Evolutionary conservation across 225 moss, liverwort and hornwort genomes (phyloP).

Genomic region (Sphagnum contortum): DNA sequence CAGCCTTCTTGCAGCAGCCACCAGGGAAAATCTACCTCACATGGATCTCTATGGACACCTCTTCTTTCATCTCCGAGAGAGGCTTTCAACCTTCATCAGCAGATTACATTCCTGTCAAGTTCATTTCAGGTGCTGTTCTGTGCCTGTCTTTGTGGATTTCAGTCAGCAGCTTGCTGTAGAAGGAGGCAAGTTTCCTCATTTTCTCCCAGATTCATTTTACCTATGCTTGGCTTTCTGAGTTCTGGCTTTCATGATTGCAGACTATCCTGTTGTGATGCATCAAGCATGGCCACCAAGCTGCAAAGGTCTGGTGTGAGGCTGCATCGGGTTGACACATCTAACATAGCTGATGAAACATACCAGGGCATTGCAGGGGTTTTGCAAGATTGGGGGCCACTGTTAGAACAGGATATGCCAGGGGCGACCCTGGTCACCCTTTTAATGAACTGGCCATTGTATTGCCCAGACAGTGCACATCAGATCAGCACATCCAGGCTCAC

Average conservation of each 20-base stretch:
- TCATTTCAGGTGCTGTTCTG: not conserved
- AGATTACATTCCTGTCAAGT: not conserved
- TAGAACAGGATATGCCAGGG: not conserved
- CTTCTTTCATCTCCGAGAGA: slow-evolving; percentile 1
- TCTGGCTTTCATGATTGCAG: not conserved
- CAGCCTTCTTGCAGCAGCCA: not conserved
- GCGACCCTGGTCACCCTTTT: slow-evolving; percentile 1
- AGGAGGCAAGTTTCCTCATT: no score
- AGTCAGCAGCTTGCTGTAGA: no score
- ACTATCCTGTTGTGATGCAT: not conserved
- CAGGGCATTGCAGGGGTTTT: slow-evolving; percentile 4
- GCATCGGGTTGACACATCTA: slow-evolving; percentile 1
- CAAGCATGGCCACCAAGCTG: not conserved
- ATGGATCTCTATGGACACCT: slow-evolving; percentile 6
- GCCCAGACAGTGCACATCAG: not conserved
- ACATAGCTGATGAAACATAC: slow-evolving; percentile 3
- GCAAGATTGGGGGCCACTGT: not conserved
- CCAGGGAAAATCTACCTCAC: not conserved
- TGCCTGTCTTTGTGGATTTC: not conserved
- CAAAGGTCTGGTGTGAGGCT: not conserved
- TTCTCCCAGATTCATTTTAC: no score
- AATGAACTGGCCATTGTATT: slow-evolving; percentile 3
- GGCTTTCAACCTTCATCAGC: slow-evolving; percentile 3
- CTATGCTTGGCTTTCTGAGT: no score
- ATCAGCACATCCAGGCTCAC: slow-evolving; percentile 1